Percentiles rank a stretch among this genome's conserved stretches.
Evolutionary conservation across 441 rosid species (phyloP).

Genomic region (Corymbia calophylla): DNA sequence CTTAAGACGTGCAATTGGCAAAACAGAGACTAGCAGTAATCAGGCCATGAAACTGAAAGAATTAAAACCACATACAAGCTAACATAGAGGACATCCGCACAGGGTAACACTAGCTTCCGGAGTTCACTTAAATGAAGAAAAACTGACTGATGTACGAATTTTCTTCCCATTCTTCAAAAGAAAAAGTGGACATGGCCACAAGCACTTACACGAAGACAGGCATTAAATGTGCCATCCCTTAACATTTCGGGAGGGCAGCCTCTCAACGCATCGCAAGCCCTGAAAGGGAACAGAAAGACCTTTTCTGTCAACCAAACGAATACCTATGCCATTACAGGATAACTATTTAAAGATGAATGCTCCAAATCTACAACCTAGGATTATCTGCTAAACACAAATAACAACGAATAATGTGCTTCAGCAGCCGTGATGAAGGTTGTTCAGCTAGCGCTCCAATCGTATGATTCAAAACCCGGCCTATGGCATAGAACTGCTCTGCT

Average conservation of each 20-base stretch:
- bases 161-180: background rate
- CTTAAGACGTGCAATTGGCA: background rate
- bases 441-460: constrained; percentile 96
- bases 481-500: constrained; percentile 88
- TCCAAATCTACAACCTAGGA: constrained; percentile 45
- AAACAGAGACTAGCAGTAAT: background rate
- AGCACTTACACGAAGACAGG: constrained; percentile 76
- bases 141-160: background rate
- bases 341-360: background rate
- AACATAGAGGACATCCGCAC: background rate
- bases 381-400: constrained; percentile 84
- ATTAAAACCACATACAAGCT: background rate
- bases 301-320: background rate
- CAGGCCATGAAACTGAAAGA: background rate
- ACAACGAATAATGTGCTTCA: constrained; percentile 89
- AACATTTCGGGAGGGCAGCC: constrained; percentile 91
- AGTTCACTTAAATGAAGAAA: background rate
- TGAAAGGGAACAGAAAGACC: constrained; percentile 15
- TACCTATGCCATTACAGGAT: background rate
- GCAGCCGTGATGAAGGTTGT: constrained; percentile 68
- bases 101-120: background rate
- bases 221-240: constrained; percentile 71
- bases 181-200: background rate
- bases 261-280: constrained; percentile 87
- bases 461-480: constrained; percentile 82